Base-by-base conservation (phyloP, 2,329 filamentous ascomycete species). In the Ophiostoma triangulosporum region DNA sequence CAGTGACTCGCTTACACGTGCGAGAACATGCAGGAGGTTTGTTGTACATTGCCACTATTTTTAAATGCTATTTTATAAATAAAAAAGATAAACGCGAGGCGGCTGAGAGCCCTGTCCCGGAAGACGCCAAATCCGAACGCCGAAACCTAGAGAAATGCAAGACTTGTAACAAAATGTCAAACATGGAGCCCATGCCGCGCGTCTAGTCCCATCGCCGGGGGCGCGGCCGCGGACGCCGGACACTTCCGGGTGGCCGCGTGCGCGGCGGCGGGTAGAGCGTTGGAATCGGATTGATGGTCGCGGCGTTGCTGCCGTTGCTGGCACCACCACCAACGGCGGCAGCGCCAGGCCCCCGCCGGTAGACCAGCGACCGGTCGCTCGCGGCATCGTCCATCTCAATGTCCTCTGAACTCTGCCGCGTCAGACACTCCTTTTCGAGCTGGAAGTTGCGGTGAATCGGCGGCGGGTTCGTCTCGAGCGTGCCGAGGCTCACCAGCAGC, bases 391-490 rank as follows among this genome's bases (percentile, higher is more conserved):
- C 56, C 9, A 56, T 48, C 20, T 54, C 55, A 12, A 56, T 52
- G 43, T 55, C 52, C 46, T 52, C 53, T 1, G 51, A 55, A 9
- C 53, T 50, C 14, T 52, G 52, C 22, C 45, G 43, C 8, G 52
- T 14, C 6, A 48, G 14, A 11, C 32, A 50, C 40, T 51, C 50
- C 20, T 57, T 58, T 15, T 58, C 50, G 26, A 31, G 31, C n/a
- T 15, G 38, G n/a, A 58, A 54, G 26, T 57, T 55, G 4, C 56
- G 38, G 40, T 60, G 56, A 22, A 60, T 60, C 2, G 54, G 53
- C 20, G 58, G 60, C n/a, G 60, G 60, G 38, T 59, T 52, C 11
- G 26, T 33, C 32, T 62, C 57, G 6, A 59, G 56, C 3, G 59
- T 59, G 36, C 55, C 58, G 11, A 62, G 24, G 53, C 58, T 60